phyloP scores from a whole-genome alignment of 1,284 basidiomycete species.

The Kwoniella shivajii region DNA sequence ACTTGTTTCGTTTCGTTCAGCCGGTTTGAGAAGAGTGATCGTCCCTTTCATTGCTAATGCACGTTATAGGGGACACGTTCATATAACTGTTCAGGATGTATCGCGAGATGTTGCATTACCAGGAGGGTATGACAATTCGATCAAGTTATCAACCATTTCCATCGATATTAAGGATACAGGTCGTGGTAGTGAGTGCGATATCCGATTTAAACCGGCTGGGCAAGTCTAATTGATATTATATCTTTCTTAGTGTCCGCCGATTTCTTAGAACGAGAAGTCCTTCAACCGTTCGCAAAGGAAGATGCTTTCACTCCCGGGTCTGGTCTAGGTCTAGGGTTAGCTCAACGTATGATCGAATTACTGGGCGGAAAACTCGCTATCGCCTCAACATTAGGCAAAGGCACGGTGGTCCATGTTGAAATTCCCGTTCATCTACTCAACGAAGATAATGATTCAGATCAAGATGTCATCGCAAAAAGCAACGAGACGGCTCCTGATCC shows the following conservation, averaged over 20 bases:
- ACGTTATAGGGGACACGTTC: slow-evolving; percentile 30
- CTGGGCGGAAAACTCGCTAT: slow-evolving; percentile 52
- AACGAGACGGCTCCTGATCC: not conserved
- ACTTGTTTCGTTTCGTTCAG: not conserved
- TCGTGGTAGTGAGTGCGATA: slow-evolving; percentile 43
- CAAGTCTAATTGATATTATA: too few species aligned
- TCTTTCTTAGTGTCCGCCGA: slow-evolving; percentile 39
- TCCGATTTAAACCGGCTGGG: too few species aligned
- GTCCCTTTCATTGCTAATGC: too few species aligned
- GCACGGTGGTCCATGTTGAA: slow-evolving; percentile 45
- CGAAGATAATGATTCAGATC: slow-evolving; percentile 16
- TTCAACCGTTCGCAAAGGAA: slow-evolving; percentile 47
- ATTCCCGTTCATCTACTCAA: slow-evolving; percentile 34
- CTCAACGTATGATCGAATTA: slow-evolving; percentile 49
- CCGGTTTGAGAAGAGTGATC: too few species aligned
- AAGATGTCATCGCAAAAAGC: slow-evolving; percentile 24
- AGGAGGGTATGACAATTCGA: slow-evolving; percentile 39
- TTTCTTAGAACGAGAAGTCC: slow-evolving; percentile 40
- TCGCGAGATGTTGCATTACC: slow-evolving; percentile 36
- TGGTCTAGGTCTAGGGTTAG: slow-evolving; percentile 47
- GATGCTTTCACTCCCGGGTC: slow-evolving; percentile 46
- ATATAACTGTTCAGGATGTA: slow-evolving; percentile 40
- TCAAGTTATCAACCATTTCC: slow-evolving; percentile 27
- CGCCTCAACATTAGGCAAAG: slow-evolving; percentile 41
- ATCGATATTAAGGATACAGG: slow-evolving; percentile 47